Evolutionary conservation across 306 rosid species (phyloP), one percentile per base, ranked within the genome.

Genomic region (Sicyos baderoa): DNA sequence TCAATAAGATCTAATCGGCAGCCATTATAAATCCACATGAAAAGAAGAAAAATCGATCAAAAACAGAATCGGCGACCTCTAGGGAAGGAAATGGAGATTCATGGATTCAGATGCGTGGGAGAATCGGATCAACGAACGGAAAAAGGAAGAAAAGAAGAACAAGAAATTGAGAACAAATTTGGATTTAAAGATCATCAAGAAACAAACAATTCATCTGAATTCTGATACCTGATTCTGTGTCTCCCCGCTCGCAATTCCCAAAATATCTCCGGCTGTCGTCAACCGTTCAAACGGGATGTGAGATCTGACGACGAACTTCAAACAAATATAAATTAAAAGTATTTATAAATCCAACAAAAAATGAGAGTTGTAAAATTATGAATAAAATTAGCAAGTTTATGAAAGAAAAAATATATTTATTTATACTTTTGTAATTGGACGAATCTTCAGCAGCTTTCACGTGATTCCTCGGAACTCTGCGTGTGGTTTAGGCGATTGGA

Each of bases 161-260:
- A 13, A 35, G 4, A 1, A 29, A 29, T 1, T 4, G 44, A 62
- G 42, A 4, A 37, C 5, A 18, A 63, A 63, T 10, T 29, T 40
- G 17, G 21, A 45, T 45, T 16, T 65, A 12, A 19, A 16, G 64
- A 58, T 58, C 44, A 58, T 58, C 44, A 59, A 29, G 35, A 8
- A 6, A 59, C 6, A n/a, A n/a, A 32, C 35, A 29, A 59, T 6
- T 25, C 17, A 59, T 59, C 47, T n/a, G n/a, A n/a, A n/a, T n/a
- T n/a, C n/a, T 0, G 5, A 6, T 4, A 65, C 71, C 71, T 65
- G 21, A 13, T 63, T 63, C 40, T 65, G 71, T 65, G 71, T 65
- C 71, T 65, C 71, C 71, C 40, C 44, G n/a, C 17, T 65, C 54
- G 21, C 71, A 45, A 65, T 48, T 65, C 71, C 71, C 55, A 23